Evolutionary conservation across 2,329 filamentous ascomycete genomes (phyloP), one percentile per base, ranked within the genome.

Genomic region (Basipetospora sp.): DNA sequence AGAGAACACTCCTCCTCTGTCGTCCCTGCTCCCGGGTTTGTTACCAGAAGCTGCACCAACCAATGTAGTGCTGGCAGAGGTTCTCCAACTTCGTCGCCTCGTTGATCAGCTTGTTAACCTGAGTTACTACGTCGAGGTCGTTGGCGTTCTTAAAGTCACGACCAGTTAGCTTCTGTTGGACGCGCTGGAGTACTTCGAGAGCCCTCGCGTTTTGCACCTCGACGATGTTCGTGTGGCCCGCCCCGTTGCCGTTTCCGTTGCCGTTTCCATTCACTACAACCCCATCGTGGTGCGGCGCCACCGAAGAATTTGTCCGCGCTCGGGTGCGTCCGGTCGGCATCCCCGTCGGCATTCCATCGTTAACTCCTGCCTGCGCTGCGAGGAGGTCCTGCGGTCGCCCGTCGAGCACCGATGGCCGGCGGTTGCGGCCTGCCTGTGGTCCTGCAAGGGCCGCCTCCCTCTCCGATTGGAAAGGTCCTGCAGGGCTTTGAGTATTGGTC

Each of bases 21-120:
- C 22, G 11, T 25, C 11, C 22, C 22, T 25, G 27, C 36, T 5
- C 26, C 36, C 25, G 8, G 25, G 31, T 14, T 28, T 18, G 11
- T 33, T 42, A 96, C 88, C 88, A 96, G 69, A 94, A 96, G 60
- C 84, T 92, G 62, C 88, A 96, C 88, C 88, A 96, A 45, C 90
- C 90, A 50, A 96, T 94, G 57, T 94, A 98, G 64, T 96, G 90
- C 66, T 96, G 90, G 56, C 90, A 98, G 43, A 98, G 65, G 56
- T 96, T 96, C 69, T 96, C 90, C 49, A 96, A 67, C 53, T 90
- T 94, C 5, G 90, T 98, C 16, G 90, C 90, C 64, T 98, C 88
- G 43, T 81, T 79, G 49, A 99, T 81, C 50, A 99, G 64, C 57
- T 92, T 88, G 58, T 94, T 88, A 4, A 98, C 92, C 61, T 99